Evolutionary conservation across 2,329 filamentous ascomycete species (phyloP), one percentile per base, ranked within the genome.

Genomic region (Calonectria honghensis): DNA sequence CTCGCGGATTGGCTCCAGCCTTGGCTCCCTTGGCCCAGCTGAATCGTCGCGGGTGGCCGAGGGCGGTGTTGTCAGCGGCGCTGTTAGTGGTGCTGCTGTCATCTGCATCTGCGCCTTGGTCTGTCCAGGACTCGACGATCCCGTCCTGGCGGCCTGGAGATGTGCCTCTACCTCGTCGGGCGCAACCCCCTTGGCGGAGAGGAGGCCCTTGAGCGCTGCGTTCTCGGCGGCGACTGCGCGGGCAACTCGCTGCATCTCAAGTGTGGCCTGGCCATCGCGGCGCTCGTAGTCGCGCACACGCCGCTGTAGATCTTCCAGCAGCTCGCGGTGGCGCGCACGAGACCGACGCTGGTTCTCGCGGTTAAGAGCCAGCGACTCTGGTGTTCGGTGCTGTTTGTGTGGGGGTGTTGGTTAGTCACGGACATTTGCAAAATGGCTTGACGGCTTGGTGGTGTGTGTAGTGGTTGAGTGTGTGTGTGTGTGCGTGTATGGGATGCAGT

Each of bases 181-280:
- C 2, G 73, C 32, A 14, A 81, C 78, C 0, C 80, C 80, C 32
- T 78, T 78, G 0, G 68, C 59, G 31, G 75, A 74, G 18, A 82
- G 80, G 13, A 82, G 37, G 2, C 76, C 80, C 16, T 86, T 82
- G 37, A 90, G 76, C 2, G 82, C 79, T 35, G 78, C 79, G 68
- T 90, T 90, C 72, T 88, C 86, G 13, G 80, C 76, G 14, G 84
- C 85, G 5, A 90, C 87, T 54, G 78, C 79, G 18, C 86, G 85
- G 5, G 89, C 88, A 0, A 86, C 86, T 4, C 80, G 83, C 79
- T 90, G 89, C 85, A 90, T 87, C 74, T 88, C 87, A 2, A 86
- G 77, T 5, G 86, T 86, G 6, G 88, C 89, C 73, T 85, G 82
- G 1, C 85, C 83, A 32, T 86, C 88, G 3, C 80, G 82, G 10